A percentile compares a stretch with the other conserved stretches of the same genome.
Evolutionary conservation across 2,329 filamentous ascomycete species (phyloP).

Genomic region (Scedosporium boydii): DNA sequence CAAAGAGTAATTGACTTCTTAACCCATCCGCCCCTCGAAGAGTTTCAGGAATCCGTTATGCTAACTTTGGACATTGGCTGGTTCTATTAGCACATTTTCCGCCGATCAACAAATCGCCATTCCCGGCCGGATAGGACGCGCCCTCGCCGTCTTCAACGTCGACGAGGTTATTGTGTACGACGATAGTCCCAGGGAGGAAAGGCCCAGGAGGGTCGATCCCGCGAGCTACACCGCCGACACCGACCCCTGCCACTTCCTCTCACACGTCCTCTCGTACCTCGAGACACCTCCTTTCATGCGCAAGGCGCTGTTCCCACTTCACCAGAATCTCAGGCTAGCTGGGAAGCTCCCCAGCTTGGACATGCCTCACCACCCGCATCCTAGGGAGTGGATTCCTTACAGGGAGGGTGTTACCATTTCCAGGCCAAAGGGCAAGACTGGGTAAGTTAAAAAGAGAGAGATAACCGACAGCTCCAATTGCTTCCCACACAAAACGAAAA

Average conservation of each 20-base stretch:
- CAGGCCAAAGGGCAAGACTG: constrained; percentile 20
- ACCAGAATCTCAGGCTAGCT: constrained; percentile 66
- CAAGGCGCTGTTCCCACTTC: constrained; percentile 64
- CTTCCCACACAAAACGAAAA: not conserved
- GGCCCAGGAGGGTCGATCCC: constrained; percentile 37
- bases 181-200: constrained; percentile 45
- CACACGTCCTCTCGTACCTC: constrained; percentile 70
- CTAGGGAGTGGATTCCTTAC: constrained; percentile 69
- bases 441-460: constrained; percentile 15
- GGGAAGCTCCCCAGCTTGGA: constrained; percentile 69
- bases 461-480: not conserved
- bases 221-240: constrained; percentile 56
- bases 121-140: constrained; percentile 69
- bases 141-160: constrained; percentile 71
- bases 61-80: not conserved
- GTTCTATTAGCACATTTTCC: constrained; percentile 48
- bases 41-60: not conserved
- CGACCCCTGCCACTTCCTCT: constrained; percentile 71
- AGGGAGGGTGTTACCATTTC: constrained; percentile 64
- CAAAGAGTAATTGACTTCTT: constrained; percentile 53
- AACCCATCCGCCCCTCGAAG: too few relatives aligned
- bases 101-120: constrained; percentile 67
- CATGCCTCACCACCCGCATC: constrained; percentile 74
- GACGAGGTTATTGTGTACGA: constrained; percentile 80
- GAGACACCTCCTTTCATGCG: constrained; percentile 79